Base-by-base conservation (phyloP, 768 basidiomycete species). In the Tricholoma sp. region DNA sequence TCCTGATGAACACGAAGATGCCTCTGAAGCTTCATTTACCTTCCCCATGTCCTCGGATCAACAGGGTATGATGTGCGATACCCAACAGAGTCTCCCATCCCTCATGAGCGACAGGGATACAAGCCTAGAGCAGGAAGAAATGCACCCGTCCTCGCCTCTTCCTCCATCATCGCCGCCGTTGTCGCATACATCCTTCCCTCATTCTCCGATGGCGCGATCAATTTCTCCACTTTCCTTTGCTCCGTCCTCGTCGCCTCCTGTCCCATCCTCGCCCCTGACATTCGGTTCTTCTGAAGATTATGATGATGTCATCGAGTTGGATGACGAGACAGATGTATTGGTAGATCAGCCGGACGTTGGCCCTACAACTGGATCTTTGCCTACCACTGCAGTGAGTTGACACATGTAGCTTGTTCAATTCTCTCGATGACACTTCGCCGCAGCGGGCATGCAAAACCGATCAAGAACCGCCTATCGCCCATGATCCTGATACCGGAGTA, bases 31-130 rank as follows among this genome's bases (percentile, higher is more conserved):
- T 56, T 50, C 56, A 32, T 59, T 63, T 21, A 62, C 64, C 14
- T 47, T 55, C 37, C 62, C 57, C 24, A 43, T 46, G 22, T 52
- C 57, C 12, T 22, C 61, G 32, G 59, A 62, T 61, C 59, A 58
- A 9, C 47, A 10, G 29, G 52, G 18, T 19, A 24, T 52, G 10
- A 45, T 45, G 27, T 41, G 56, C 55, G 57, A 59, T 41, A 4
- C 59, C 24, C 37, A 32, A 32, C 24, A 50, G 24, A 60, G 55
- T n/a, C 50, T 69, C 11, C 71, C 71, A 9, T 66, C 71, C n/a
- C 61, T 71, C 24, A 63, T 65, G 50, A 69, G 66, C 29, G 72
- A 72, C 56, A 67, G 68, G 29, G 72, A 69, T 19, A 69, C 66
- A 51, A 74, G 70, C 49, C 57, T 65, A 50, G 73, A 70, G 19